Evolutionary conservation across 148 eudicot genomes (phyloP), one percentile per base, ranked within the genome.

Genomic region (Mesembryanthemum crystallinum): DNA sequence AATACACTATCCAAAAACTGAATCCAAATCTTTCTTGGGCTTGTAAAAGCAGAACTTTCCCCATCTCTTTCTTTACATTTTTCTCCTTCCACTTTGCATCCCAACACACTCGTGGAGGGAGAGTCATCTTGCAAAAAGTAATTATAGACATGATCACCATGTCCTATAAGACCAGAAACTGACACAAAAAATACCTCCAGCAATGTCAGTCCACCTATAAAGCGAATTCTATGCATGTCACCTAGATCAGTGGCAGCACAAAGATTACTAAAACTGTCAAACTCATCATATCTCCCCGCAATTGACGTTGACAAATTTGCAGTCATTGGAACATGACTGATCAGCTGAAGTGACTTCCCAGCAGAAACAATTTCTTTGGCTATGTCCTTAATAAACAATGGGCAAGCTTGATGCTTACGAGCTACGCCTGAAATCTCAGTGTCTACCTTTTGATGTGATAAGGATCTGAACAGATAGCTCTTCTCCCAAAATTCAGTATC

Each of bases 401-500:
- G 98, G 73, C 91, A 95, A 30, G 85, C 83, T 77, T 84, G 87
- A 78, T 79, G 79, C 73, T 80, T 89, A 29, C 76, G 66, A 78
- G 84, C 29, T 71, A 66, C 75, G 71, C 49, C 71, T 33, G 80
- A 77, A 61, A 78, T 21, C 57, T 77, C 84, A 49, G 73, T 13
- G 12, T 79, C 88, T 71, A 76, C 59, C 83, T 86, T 89, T 75
- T 84, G 83, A 72, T 77, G 68, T 23, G 80, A 76, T 13, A 79
- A 69, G 64, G 82, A 81, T 85, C 94, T 88, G 63, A 80, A 76
- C 68, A 87, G 81, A 78, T 87, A 90, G 83, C 98, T 92, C 83
- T 88, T 89, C 82, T 95, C 98, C 98, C 98, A 95, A 72, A 92
- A 95, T 72, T 89, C 94, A 77, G 98, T 87, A 79, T 92, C 96